A percentile compares a stretch with the other conserved stretches of the same genome.
phyloP scores from a whole-genome alignment of 805 yeast genomes.

The Nakazawaea peltata region DNA sequence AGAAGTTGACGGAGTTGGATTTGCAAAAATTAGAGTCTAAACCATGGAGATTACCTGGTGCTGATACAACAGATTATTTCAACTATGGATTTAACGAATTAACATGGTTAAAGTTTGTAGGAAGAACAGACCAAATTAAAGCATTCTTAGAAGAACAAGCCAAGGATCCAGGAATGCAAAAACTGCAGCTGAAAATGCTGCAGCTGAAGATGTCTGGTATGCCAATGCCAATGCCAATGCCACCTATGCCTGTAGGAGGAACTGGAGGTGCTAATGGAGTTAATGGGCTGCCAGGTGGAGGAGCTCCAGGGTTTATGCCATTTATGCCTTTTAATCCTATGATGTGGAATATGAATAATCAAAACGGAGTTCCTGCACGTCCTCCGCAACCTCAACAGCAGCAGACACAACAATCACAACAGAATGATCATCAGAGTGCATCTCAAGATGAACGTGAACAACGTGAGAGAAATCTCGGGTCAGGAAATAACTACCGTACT shows the following conservation, averaged over 20 bases:
- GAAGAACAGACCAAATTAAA: conserved; percentile 75
- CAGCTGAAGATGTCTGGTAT: conserved; percentile 13
- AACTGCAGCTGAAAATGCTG: conserved; percentile 8
- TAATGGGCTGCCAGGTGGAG: conserved; percentile 14
- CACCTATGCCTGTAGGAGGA: conserved; percentile 2
- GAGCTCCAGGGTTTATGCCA: conserved; percentile 13
- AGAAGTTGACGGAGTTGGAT: conserved; percentile 74
- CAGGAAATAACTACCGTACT: no score
- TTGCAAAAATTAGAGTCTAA: conserved; percentile 81
- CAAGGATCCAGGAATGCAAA: conserved; percentile 9
- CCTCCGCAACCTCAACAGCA: no score
- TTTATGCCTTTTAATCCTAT: background rate
- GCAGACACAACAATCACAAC: no score
- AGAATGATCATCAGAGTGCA: no score
- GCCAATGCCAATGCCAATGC: conserved; percentile 14
- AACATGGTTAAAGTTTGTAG: conserved; percentile 90
- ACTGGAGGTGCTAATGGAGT: conserved; percentile 8
- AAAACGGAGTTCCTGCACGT: background rate
- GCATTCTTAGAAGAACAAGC: conserved; percentile 24
- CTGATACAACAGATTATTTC: conserved; percentile 89
- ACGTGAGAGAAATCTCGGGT: no score
- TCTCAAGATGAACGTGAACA: no score
- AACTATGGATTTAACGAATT: conserved; percentile 95
- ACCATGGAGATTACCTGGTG: conserved; percentile 98
- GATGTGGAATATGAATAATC: conserved; percentile 7